phyloP scores from a whole-genome alignment of 2,329 filamentous ascomycete species.

The Xylariales sp. region DNA sequence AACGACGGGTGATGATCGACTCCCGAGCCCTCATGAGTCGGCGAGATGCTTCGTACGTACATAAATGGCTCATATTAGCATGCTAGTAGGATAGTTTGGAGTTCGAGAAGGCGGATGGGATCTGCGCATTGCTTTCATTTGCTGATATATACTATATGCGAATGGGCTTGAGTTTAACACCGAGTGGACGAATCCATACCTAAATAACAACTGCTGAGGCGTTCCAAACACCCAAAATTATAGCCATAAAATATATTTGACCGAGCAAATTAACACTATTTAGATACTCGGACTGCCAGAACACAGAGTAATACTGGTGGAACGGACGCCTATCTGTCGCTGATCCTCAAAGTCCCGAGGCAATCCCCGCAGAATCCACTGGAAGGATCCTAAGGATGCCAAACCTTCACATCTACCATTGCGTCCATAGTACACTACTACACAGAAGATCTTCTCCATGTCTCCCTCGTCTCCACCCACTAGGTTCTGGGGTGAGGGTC shows the following conservation, averaged over 20 bases:
- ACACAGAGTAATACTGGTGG: background rate
- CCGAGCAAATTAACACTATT: background rate
- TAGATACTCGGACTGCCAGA: background rate
- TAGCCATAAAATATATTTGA: background rate
- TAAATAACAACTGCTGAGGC: background rate
- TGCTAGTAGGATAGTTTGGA: no score
- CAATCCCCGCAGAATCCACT: slow-evolving; percentile 5
- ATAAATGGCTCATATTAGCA: no score
- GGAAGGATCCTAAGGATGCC: slow-evolving; percentile 4
- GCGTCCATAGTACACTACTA: background rate
- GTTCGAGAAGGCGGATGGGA: no score
- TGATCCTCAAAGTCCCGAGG: background rate
- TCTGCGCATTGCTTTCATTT: no score
- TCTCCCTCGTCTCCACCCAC: background rate
- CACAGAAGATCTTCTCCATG: background rate
- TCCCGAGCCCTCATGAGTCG: background rate
- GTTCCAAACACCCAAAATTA: slow-evolving; percentile 1
- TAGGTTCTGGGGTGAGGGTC: background rate
- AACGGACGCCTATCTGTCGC: background rate
- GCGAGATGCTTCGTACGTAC: background rate
- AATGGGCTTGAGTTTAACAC: no score
- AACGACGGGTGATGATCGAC: background rate
- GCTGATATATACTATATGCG: background rate
- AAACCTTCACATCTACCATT: slow-evolving; percentile 1
- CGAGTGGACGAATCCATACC: no score